Percentiles rank a stretch among this genome's conserved stretches.
phyloP scores from a whole-genome alignment of 176 grass and related monocot genomes.

The Stipa capillata region DNA sequence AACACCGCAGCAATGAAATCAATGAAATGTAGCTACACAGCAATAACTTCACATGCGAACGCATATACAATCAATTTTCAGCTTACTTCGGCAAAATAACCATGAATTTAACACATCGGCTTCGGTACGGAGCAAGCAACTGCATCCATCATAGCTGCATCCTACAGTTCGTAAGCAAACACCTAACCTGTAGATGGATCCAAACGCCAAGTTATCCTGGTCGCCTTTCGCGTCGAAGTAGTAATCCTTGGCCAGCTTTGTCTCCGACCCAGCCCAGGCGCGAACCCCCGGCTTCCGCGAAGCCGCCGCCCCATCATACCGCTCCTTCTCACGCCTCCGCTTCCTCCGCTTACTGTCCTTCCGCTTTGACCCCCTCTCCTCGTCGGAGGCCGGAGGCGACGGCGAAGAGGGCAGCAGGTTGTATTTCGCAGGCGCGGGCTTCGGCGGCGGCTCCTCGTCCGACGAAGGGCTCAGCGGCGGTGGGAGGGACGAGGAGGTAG shows the following conservation, averaged over 20 bases:
- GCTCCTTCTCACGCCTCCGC: conserved; percentile 35
- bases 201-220: conserved; percentile 84
- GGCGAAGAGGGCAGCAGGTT: conserved; percentile 58
- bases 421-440: conserved; percentile 36
- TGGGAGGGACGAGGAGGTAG: not conserved
- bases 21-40: not conserved
- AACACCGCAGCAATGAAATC: not conserved
- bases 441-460: conserved; percentile 30
- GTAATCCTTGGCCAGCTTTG: conserved; percentile 75
- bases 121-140: not conserved
- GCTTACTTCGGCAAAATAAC: not conserved
- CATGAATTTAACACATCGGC: not conserved
- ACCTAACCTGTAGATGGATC: conserved; percentile 73
- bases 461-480: conserved; percentile 31
- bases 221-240: conserved; percentile 83
- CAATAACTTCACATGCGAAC: not conserved
- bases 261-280: conserved; percentile 58
- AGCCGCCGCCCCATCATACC: not conserved
- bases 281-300: conserved; percentile 65
- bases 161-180: not conserved
- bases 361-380: conserved; percentile 36
- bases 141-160: not conserved
- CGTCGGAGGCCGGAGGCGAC: conserved; percentile 41
- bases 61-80: not conserved
- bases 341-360: conserved; percentile 54